These are phyloP conservation scores for Urochloa ruziziensis DNA, from an alignment of 176 grass and related monocot genomes.

Conservation along the genomic window DNA sequence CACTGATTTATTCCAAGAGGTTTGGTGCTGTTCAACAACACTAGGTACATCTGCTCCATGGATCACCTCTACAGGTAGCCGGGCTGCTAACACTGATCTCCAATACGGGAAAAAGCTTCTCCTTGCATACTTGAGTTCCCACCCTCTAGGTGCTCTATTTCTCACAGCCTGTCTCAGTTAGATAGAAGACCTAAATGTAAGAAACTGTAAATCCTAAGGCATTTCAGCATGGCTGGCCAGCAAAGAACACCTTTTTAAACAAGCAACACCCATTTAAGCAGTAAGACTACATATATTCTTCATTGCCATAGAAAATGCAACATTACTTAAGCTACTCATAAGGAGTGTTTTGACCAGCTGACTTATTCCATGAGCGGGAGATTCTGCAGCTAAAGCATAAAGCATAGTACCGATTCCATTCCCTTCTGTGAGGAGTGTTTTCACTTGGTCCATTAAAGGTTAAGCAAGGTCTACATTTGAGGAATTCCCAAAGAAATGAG, in stretches of 20 bases:
- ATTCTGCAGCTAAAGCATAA: too few relatives aligned
- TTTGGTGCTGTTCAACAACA: neutral
- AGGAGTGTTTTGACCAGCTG: too few relatives aligned
- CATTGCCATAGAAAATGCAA: neutral
- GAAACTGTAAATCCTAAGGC: neutral
- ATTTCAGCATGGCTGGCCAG: neutral
- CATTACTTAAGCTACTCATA: too few relatives aligned
- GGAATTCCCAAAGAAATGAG: too few relatives aligned
- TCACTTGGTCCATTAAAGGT: too few relatives aligned
- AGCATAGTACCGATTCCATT: too few relatives aligned
- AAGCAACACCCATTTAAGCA: neutral
- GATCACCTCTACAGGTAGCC: neutral
- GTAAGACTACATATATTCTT: neutral
- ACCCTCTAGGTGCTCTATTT: neutral
- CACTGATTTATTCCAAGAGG: neutral
- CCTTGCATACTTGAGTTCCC: neutral
- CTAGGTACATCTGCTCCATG: neutral
- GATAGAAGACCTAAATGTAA: neutral
- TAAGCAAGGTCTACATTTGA: too few relatives aligned
- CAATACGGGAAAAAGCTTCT: constrained; percentile 14
- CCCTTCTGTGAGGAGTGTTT: too few relatives aligned
- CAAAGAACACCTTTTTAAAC: neutral
- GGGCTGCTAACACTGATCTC: neutral
- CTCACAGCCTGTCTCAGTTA: neutral
- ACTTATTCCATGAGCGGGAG: too few relatives aligned